Base-by-base conservation (phyloP, 129 eudicot species). In the Oenanthe sinensis region DNA sequence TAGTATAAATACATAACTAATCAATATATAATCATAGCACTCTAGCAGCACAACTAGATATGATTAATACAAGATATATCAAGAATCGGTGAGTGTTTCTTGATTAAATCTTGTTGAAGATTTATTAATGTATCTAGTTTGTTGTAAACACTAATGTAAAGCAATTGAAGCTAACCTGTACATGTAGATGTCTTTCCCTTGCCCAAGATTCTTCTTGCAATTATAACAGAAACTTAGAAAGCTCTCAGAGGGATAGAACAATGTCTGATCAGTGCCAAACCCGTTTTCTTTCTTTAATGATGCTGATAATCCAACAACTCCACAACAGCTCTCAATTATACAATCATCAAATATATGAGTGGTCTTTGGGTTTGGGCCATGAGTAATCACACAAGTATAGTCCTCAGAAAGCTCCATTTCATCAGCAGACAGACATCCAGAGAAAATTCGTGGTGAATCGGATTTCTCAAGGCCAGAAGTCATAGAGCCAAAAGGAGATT, bases 361-460 rank as follows among this genome's bases (percentile, higher is more conserved):
- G 12, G 96, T 90, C 44, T 76, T 92, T 71, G 97, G 97, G 79
- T 90, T 92, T 20, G 97, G 92, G 19, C 97, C 97, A 76, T 81
- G 85, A 22, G 90, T 85, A 11, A 92, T 85, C 42, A 92, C 97
- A 20, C 97, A 83, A 40, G 97, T 90, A 80, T 92, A 92, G 74
- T 92, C 97, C 86, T 92, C 97, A 0, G 96, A 86, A 8, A 90
- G 89, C 87, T 92, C 97, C 92, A 92, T 92, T 82, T 92, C 96
- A 71, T 84, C 79, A 52, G 85, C 84, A 65, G 88, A 84, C 45
- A 88, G 78, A 50, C 74, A 69, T 49, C 91, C 84, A 14, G 80
- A 75, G 14, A 85, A 75, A 42, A 40, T 39, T 54, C 82, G 60
- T 2, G 93, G 87, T 13, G 90, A 85, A 71, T 83, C 84, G 75